These are phyloP conservation scores for Fagopyrum esculentum DNA, from an alignment of 148 eudicot genomes.

Conservation along the genomic window DNA sequence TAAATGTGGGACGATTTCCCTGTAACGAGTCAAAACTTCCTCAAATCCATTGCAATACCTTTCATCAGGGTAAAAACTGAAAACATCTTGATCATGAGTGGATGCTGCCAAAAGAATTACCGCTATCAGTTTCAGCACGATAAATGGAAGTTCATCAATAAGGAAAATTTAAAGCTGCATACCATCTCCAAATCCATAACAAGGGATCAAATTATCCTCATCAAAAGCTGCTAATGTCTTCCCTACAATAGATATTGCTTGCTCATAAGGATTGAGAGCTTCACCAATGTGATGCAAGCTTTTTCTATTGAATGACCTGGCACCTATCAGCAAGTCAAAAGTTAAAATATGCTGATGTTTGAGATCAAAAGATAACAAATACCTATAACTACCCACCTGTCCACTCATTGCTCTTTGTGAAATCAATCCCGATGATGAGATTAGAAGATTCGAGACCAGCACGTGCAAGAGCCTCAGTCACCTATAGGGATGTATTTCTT, in stretches of 20 bases:
- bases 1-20: conserved; percentile 67
- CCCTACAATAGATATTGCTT: conserved; percentile 89
- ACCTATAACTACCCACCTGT: conserved; percentile 43
- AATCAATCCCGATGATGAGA: conserved; percentile 89
- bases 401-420: conserved; percentile 99
- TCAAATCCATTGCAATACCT: conserved; percentile 79
- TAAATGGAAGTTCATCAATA: background rate
- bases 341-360: conserved; percentile 11
- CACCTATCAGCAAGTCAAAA: conserved; percentile 37
- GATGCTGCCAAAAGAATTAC: conserved; percentile 44
- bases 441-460: conserved; percentile 97
- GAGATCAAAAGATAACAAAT: background rate
- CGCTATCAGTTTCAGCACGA: background rate
- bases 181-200: conserved; percentile 99
- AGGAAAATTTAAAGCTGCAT: conserved; percentile 13
- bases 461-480: conserved; percentile 73
- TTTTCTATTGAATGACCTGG: conserved; percentile 54
- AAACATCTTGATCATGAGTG: conserved; percentile 88
- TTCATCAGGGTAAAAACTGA: conserved; percentile 69
- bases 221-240: conserved; percentile 82
- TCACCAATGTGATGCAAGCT: conserved; percentile 84
- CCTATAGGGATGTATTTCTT: conserved; percentile 33
- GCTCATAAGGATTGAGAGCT: conserved; percentile 68
- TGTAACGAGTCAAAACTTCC: conserved; percentile 70
- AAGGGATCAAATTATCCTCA: conserved; percentile 93